Base-by-base conservation (phyloP, 2,329 filamentous ascomycete species). In the Cadophora luteo-olivacea region DNA sequence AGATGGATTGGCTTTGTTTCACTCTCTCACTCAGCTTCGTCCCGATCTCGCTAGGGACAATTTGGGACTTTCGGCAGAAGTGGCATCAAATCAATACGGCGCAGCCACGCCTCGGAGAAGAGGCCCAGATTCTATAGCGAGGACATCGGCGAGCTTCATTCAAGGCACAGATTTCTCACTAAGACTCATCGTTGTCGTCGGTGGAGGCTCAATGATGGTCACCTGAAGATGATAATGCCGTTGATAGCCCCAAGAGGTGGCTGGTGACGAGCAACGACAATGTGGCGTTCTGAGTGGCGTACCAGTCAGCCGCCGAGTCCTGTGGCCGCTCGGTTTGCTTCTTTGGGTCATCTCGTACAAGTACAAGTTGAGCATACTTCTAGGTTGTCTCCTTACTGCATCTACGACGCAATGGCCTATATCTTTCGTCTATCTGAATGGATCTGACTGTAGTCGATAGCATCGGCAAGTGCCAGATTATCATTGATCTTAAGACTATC, bases 261-360 rank as follows among this genome's bases (percentile, higher is more conserved):
- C 60, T 62, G 60, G 60, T 60, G 55, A 60, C 24, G 33, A 29
- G 3, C 29, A 38, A 38, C 54, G 16, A 38, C 29, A 38, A 24
- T 58, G 55, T 60, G 55, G 55, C 55, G 55, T 60, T 60, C 12
- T 60, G 33, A 9, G 55, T 49, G 41, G 60, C 60, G 60, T 33
- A 6, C 11, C 33, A 41, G 57, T 60, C 57, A 60, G 19, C 55
- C 33, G 32, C 33, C 2, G n/a, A 24, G 32, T 6, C 24, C 52
- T n/a, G 22, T 12, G 25, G 57, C 8, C 36, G 57, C n/a, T 60
- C 11, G 36, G 41, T 3, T 58, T 33, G 29, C 29, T 24, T 33
- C 22, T 58, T 38, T 8, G 19, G 6, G 45, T 6, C 22, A 19
- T 49, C 45, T 22, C 19, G 29, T 29, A 29, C 29, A 29, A 29